Evolutionary conservation across 2,329 filamentous ascomycete genomes (phyloP).

Genomic region (Xylariaceae sp.): DNA sequence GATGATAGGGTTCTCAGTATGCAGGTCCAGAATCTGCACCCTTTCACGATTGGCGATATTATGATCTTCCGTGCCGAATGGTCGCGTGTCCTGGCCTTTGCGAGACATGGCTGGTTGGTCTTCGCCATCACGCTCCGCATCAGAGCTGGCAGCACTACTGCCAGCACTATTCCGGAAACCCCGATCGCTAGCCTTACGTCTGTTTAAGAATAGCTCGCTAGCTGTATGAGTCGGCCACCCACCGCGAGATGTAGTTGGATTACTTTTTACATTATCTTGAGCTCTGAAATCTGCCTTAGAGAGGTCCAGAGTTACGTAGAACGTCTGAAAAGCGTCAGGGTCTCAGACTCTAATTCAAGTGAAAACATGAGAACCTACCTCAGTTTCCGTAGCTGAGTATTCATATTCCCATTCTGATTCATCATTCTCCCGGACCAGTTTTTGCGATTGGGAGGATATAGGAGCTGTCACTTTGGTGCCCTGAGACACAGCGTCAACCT

Average conservation of each 20-base stretch:
- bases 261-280: slow-evolving; percentile 46
- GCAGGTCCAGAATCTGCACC: slow-evolving; percentile 84
- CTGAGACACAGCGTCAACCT: slow-evolving; percentile 28
- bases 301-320: slow-evolving; percentile 68
- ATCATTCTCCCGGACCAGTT: slow-evolving; percentile 47
- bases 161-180: slow-evolving; percentile 17
- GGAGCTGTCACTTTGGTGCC: slow-evolving; percentile 13
- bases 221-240: slow-evolving; percentile 53
- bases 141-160: slow-evolving; percentile 25
- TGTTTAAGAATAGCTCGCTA: slow-evolving; percentile 33
- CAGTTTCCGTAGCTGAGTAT: slow-evolving; percentile 67
- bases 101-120: slow-evolving; percentile 28
- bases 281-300: slow-evolving; percentile 64
- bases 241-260: slow-evolving; percentile 43
- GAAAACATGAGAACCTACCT: slow-evolving; percentile 47
- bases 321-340: slow-evolving; percentile 54
- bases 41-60: slow-evolving; percentile 42
- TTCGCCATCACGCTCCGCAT: slow-evolving; percentile 31
- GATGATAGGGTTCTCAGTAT: slow-evolving; percentile 76
- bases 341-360: neutral
- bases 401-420: slow-evolving; percentile 72
- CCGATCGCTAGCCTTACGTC: slow-evolving; percentile 20
- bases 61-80: neutral
- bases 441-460: slow-evolving; percentile 3
- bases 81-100: slow-evolving; percentile 19